Evolutionary conservation across 2,329 filamentous ascomycete species (phyloP).

Genomic region (Diaporthe citrichinensis): DNA sequence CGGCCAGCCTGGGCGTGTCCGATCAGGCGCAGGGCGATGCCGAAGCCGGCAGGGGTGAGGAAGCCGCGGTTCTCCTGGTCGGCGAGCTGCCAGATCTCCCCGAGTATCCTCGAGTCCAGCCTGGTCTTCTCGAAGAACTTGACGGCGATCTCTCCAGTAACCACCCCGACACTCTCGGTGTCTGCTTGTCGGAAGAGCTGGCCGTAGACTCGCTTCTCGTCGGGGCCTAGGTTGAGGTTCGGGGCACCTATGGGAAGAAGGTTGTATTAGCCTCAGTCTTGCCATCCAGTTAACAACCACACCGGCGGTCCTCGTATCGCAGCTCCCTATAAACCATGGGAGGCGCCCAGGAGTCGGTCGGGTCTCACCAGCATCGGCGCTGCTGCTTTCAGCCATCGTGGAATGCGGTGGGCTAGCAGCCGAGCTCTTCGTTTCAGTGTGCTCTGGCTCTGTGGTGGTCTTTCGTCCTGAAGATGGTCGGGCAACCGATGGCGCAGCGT

Average conservation of each 20-base stretch:
- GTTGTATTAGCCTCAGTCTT: conserved; percentile 23
- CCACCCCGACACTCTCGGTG: conserved; percentile 89
- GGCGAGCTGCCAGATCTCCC: conserved; percentile 98
- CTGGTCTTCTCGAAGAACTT: conserved; percentile 98
- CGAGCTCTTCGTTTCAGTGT: background rate
- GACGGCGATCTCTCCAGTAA: conserved; percentile 95
- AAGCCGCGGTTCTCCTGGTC: conserved; percentile 97
- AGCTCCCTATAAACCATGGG: background rate
- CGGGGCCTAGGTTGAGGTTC: conserved; percentile 86
- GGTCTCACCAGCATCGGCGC: conserved; percentile 39
- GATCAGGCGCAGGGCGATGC: conserved; percentile 92
- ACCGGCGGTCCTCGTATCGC: background rate
- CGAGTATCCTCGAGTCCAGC: conserved; percentile 86
- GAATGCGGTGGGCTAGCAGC: conserved; percentile 9
- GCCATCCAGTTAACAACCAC: background rate
- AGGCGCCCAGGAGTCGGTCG: background rate
- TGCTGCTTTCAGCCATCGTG: conserved; percentile 41
- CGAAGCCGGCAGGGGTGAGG: conserved; percentile 92
- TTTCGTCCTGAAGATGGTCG: background rate
- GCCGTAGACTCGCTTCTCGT: conserved; percentile 94
- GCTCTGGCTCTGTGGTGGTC: background rate
- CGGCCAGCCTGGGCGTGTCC: conserved; percentile 93
- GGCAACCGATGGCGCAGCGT: conserved; percentile 1
- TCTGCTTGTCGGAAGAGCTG: conserved; percentile 95
- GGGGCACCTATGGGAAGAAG: conserved; percentile 62